Evolutionary conservation across 345 rosid species (phyloP), one percentile per base, ranked within the genome.

Genomic region (Citrus australasica): DNA sequence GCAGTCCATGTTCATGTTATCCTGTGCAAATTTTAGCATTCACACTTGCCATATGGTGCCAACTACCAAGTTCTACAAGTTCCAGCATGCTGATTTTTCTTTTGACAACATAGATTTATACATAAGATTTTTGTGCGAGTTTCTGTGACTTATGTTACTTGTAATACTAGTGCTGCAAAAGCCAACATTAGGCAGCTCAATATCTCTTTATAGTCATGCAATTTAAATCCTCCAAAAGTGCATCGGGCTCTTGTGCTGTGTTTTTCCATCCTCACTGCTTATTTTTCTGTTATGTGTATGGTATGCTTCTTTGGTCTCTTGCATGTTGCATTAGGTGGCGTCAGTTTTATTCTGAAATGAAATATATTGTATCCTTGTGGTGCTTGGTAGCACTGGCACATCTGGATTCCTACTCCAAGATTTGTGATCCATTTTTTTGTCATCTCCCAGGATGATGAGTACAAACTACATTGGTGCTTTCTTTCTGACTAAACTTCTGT

Each of bases 391-490:
- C 9, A 46, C 51, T 42, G 51, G 51, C 51, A 32, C 35, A 27
- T 53, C 40, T 37, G 37, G 64, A 42, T 32, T 19, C 3, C 58
- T 68, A 14, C 6, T 59, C 30, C 8, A 32, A 71, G 51, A 33
- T 9, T 38, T 53, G 59, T 37, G 17, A 71, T 55, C 30, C 24
- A 27, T 22, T 46, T 73, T 72, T 77, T 48, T 17, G 58, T 16
- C 7, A 63, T 80, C 63, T 75, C 33, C 74, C 90, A 95, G 99
- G 91, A 91, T 92, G 98, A 86, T 96, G 87, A 86, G 87, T 80
- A 88, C 98, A 60, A 95, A 95, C 79, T 95, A 94, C 76, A 67
- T 90, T 7, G 98, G 99, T 14, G 79, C 94, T 13, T 92, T 92
- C 86, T 89, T 78, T 78, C 82, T 94, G 77, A 91, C 97, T 67